These are phyloP conservation scores for Picocystis sp. DNA, from an alignment of 163 green algal species.

Conservation along the genomic window DNA sequence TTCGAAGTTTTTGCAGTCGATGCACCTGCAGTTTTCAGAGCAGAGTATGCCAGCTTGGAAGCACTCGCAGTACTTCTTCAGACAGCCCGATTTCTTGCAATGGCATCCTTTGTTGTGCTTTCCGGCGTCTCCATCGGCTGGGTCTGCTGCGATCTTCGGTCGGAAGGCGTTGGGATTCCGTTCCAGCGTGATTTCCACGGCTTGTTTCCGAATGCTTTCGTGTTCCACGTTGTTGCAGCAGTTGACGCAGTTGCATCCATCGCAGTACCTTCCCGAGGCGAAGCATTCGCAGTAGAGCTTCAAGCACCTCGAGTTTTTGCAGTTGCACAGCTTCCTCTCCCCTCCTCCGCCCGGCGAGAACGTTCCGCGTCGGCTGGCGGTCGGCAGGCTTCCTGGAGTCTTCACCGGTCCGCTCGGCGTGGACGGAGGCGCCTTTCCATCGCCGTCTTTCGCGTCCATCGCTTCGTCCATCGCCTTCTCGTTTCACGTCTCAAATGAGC, in stretches of 20 bases:
- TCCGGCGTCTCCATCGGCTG: slow-evolving; percentile 3
- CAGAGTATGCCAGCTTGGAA: slow-evolving; percentile 64
- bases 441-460: too few species aligned
- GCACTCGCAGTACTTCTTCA: slow-evolving; percentile 56
- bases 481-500: too few species aligned
- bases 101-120: slow-evolving; percentile 22
- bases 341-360: too few species aligned
- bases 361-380: too few species aligned
- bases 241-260: slow-evolving; percentile 86
- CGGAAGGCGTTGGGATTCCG: slow-evolving; percentile 93
- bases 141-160: slow-evolving; percentile 56
- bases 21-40: slow-evolving; percentile 86
- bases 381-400: too few species aligned
- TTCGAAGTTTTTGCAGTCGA: slow-evolving; percentile 93
- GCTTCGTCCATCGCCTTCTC: too few species aligned
- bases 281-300: slow-evolving; percentile 98
- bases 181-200: slow-evolving; percentile 86
- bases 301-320: slow-evolving; percentile 67
- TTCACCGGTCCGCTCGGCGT: too few species aligned
- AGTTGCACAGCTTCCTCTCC: slow-evolving; percentile 51
- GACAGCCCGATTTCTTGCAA: slow-evolving; percentile 31
- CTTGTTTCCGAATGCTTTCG: slow-evolving; percentile 55
- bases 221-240: slow-evolving; percentile 86
- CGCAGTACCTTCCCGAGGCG: slow-evolving; percentile 78
- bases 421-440: too few species aligned